phyloP scores from a whole-genome alignment of 2,329 filamentous ascomycete species.

The Trichophyton verrucosum region DNA sequence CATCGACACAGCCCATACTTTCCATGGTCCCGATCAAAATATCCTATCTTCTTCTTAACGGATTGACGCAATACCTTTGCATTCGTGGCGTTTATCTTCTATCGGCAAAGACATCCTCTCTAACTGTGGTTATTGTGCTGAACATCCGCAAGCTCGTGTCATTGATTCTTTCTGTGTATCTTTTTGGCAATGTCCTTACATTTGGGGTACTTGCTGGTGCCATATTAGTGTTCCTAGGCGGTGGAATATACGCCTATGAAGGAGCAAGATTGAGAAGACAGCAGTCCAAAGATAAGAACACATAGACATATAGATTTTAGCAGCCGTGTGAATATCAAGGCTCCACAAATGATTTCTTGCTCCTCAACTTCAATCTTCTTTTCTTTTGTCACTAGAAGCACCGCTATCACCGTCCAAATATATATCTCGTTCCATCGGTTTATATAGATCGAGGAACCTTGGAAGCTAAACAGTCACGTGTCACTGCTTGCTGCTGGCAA shows the following conservation, averaged over 20 bases:
- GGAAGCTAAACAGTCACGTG: too few species aligned
- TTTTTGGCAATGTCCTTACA: constrained; percentile 79
- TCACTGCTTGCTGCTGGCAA: too few species aligned
- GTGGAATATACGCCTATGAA: constrained; percentile 81
- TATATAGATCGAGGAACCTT: too few species aligned
- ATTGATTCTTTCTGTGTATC: constrained; percentile 76
- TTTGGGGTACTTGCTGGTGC: constrained; percentile 69
- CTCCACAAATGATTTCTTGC: too few species aligned
- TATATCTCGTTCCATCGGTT: too few species aligned
- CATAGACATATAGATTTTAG: not conserved
- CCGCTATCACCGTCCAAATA: too few species aligned
- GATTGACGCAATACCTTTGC: constrained; percentile 84
- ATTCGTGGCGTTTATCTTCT: constrained; percentile 95
- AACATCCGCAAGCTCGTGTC: constrained; percentile 93
- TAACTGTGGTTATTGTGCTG: constrained; percentile 92
- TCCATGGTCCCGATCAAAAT: constrained; percentile 25
- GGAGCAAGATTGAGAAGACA: constrained; percentile 25
- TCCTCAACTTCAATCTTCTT: too few species aligned
- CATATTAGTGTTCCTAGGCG: constrained; percentile 74
- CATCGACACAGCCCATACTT: constrained; percentile 18
- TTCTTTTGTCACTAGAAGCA: too few species aligned
- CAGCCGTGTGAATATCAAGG: too few species aligned
- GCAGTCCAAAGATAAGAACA: constrained; percentile 4
- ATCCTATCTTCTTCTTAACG: constrained; percentile 37
- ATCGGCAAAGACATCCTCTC: constrained; percentile 71